Evolutionary conservation across 805 yeast genomes (phyloP).

Genomic region (Danielia oregonensis): DNA sequence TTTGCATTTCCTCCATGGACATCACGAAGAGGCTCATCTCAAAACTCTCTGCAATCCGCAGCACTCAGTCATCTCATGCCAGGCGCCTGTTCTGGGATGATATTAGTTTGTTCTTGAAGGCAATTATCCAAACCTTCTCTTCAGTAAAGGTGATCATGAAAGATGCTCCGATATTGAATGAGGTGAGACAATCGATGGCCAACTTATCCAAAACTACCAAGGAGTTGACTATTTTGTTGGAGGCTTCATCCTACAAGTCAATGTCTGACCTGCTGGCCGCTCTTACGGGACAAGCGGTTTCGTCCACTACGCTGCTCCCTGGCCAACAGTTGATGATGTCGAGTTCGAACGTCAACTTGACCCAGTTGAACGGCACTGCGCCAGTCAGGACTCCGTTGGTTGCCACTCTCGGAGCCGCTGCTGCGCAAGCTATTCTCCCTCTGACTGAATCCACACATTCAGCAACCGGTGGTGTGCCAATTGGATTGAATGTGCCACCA

Average conservation of each 20-base stretch:
- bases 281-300: not conserved
- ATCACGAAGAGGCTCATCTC: slow-evolving; percentile 62
- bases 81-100: slow-evolving; percentile 79
- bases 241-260: slow-evolving; percentile 31
- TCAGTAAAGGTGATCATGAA: slow-evolving; percentile 78
- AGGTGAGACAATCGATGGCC: slow-evolving; percentile 75
- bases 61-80: slow-evolving; percentile 45
- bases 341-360: slow-evolving; percentile 5
- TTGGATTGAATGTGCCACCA: slow-evolving; percentile 9
- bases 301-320: slow-evolving; percentile 2
- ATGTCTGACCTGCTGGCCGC: slow-evolving; percentile 12
- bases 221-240: slow-evolving; percentile 84
- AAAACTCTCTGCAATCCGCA: slow-evolving; percentile 48
- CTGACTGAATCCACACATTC: slow-evolving; percentile 6
- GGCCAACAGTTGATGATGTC: slow-evolving; percentile 2
- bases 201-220: slow-evolving; percentile 83
- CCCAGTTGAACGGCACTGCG: slow-evolving; percentile 3
- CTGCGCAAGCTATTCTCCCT: slow-evolving; percentile 15
- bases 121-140: slow-evolving; percentile 79
- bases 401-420: slow-evolving; percentile 14
- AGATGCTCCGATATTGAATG: slow-evolving; percentile 76
- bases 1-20: slow-evolving; percentile 81
- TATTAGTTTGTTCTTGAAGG: slow-evolving; percentile 73
- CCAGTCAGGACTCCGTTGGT: slow-evolving; percentile 14
- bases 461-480: not conserved